These are phyloP conservation scores for Gastrolobium villosum DNA, from an alignment of 306 rosid species.

Conservation along the genomic window DNA sequence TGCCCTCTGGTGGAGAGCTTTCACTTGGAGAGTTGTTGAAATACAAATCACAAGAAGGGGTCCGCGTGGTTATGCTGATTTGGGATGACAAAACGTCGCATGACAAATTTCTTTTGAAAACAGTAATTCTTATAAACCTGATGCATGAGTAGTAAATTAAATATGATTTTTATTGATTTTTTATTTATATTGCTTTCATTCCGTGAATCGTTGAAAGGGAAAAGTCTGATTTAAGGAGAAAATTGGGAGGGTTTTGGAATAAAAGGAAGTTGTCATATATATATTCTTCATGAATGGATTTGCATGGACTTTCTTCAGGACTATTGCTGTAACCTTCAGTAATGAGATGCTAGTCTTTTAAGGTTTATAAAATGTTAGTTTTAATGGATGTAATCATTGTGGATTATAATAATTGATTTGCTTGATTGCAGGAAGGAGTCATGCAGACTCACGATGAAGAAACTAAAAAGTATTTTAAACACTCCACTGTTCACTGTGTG, in stretches of 20 bases:
- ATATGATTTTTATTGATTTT: not conserved
- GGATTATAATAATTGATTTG: slow-evolving; percentile 13
- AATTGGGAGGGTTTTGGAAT: not conserved
- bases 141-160: slow-evolving; percentile 15
- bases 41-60: slow-evolving; percentile 81
- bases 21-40: slow-evolving; percentile 77
- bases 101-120: slow-evolving; percentile 72
- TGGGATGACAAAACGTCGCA: slow-evolving; percentile 90
- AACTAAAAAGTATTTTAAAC: slow-evolving; percentile 70
- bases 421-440: slow-evolving; percentile 75
- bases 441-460: slow-evolving; percentile 88
- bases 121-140: slow-evolving; percentile 56
- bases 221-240: not conserved
- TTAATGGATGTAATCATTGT: not conserved
- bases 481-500: slow-evolving; percentile 81
- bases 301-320: slow-evolving; percentile 2
- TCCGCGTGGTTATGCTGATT: slow-evolving; percentile 66
- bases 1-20: slow-evolving; percentile 77
- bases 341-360: slow-evolving; percentile 13
- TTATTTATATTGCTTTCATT: not conserved
- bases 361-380: not conserved
- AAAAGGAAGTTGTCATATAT: not conserved
- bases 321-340: not conserved
- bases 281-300: not conserved
- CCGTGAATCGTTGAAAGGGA: not conserved